A percentile compares a stretch with the other conserved stretches of the same genome.
Evolutionary conservation across 331 rosid species (phyloP).

Genomic region (Cydonia oblonga): DNA sequence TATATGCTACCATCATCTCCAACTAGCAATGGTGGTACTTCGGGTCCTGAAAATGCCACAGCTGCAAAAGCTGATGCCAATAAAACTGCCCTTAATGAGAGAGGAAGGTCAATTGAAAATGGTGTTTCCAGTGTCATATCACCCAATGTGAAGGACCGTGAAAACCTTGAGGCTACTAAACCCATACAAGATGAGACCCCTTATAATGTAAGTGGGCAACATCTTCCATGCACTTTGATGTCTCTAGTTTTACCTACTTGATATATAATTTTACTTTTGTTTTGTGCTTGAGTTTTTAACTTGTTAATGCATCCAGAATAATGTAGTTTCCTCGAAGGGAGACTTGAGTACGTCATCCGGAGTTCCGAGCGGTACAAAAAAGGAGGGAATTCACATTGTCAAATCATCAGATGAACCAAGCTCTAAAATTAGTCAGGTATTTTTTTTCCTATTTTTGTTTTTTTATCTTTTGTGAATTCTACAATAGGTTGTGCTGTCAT

Average conservation of each 20-base stretch:
- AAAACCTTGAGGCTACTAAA: conserved; percentile 16
- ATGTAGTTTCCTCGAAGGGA: conserved; percentile 7
- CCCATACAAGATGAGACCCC: conserved; percentile 12
- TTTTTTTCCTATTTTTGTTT: not conserved
- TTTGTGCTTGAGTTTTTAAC: not conserved
- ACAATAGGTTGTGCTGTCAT: not conserved
- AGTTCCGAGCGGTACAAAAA: conserved; percentile 4
- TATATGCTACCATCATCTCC: conserved; percentile 6
- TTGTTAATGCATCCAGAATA: conserved; percentile 10
- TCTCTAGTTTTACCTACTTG: conserved; percentile 18
- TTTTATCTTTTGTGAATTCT: too few species aligned
- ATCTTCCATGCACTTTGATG: not conserved
- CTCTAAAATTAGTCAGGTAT: conserved; percentile 15
- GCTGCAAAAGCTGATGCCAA: conserved; percentile 12
- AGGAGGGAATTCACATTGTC: not conserved
- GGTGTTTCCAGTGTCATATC: conserved; percentile 9
- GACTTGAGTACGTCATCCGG: not conserved
- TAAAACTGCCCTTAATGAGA: conserved; percentile 7
- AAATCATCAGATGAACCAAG: conserved; percentile 16
- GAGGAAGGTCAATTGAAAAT: conserved; percentile 22
- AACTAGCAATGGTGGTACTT: conserved; percentile 8
- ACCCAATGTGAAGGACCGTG: conserved; percentile 14
- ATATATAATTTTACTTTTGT: not conserved
- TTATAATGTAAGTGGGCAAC: conserved; percentile 30
- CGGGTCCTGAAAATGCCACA: conserved; percentile 5